phyloP scores from a whole-genome alignment of 2,329 filamentous ascomycete genomes.

The Botrytis paeoniae region DNA sequence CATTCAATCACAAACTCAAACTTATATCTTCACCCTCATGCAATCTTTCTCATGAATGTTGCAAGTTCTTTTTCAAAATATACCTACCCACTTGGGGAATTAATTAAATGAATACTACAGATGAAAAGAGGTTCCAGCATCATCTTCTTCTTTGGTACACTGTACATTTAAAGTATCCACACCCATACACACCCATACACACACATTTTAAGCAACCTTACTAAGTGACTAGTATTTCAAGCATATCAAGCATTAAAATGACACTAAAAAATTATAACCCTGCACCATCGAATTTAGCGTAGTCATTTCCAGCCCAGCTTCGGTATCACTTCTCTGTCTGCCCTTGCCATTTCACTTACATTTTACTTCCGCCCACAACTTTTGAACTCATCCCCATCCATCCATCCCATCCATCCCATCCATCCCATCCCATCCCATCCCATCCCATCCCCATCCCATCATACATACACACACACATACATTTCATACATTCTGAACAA shows the following conservation, averaged over 20 bases:
- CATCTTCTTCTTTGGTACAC: neutral
- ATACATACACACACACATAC: neutral
- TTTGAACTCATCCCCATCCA: neutral
- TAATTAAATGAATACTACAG: too few relatives aligned
- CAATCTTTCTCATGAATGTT: neutral
- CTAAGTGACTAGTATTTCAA: neutral
- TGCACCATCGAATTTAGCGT: conserved; percentile 9
- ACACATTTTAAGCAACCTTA: neutral
- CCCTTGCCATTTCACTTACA: conserved; percentile 9
- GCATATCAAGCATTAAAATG: neutral
- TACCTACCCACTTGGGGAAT: too few relatives aligned
- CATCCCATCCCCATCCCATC: too few relatives aligned
- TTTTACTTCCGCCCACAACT: conserved; percentile 6
- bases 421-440: neutral
- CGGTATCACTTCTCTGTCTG: neutral
- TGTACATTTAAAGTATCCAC: neutral
- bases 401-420: neutral
- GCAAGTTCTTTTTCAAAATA: too few relatives aligned
- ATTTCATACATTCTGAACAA: neutral
- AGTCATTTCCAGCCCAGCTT: conserved; percentile 11
- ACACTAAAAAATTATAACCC: neutral
- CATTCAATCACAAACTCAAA: neutral
- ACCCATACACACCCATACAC: neutral
- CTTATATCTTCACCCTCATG: too few relatives aligned
- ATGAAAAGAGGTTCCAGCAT: too few relatives aligned